Evolutionary conservation across 163 green algal species (phyloP), one percentile per base, ranked within the genome.

Genomic region (Trebouxiophyceae sp.): DNA sequence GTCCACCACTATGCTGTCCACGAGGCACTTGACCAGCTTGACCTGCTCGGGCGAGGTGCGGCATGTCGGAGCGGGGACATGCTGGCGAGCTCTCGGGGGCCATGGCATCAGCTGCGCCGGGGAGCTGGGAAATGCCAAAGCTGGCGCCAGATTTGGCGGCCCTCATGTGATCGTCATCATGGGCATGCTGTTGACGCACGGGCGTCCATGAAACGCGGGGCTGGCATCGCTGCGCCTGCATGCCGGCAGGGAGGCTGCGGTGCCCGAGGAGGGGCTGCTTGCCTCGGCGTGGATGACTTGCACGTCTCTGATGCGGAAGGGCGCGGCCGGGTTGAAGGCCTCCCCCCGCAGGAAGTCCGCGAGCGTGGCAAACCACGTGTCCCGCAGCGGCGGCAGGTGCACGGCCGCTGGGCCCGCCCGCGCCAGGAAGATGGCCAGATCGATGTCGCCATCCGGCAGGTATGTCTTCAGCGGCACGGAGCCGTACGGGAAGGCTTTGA

Each of bases 361-460:
- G 63, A 97, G 77, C 72, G 85, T 70, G 3, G 71, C 72, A 1
- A 81, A 85, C 92, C 93, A 97, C 0, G 57, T 83, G 27, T 95
- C 84, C 3, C 71, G 68, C 45, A 93, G 34, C n/a, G n/a, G n/a
- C n/a, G n/a, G n/a, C n/a, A n/a, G n/a, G n/a, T n/a, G n/a, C n/a
- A n/a, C n/a, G 5, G 66, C 32, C 7, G 19, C 7, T 16, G 45
- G 20, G 29, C 19, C 56, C 5, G 45, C 63, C 8, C 54, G 57
- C 2, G 12, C 24, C 33, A 70, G 58, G 57, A 87, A 84, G 3
- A 87, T 45, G 16, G 75, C 83, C 33, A 94, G 62, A 72, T 99
- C 93, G 58, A 99, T 96, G 74, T 99, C 93, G 3, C 93, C 93
- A 67, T 98, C 92, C 3, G 93, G 93, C 29, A 99, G 74, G 67